These are phyloP conservation scores for Cladophialophora immunda DNA, from an alignment of 2,329 filamentous ascomycete genomes.

Conservation along the genomic window DNA sequence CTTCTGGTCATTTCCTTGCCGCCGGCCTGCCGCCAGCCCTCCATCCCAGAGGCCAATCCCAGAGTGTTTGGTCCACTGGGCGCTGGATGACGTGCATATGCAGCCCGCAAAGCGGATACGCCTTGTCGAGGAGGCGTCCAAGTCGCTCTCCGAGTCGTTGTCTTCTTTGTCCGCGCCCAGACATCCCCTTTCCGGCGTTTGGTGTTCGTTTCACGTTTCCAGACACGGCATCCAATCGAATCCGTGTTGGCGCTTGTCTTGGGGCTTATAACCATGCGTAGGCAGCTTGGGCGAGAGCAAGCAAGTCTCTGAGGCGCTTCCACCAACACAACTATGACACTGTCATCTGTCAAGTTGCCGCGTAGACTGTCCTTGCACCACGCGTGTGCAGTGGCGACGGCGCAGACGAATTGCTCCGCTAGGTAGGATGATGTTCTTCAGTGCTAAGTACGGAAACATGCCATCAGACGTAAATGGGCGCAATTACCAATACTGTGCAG, in stretches of 20 bases:
- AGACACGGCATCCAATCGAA: constrained; percentile 6
- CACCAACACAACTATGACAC: neutral
- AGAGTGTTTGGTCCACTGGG: neutral
- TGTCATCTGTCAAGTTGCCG: neutral
- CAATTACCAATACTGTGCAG: neutral
- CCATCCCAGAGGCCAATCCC: constrained; percentile 18
- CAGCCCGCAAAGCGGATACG: neutral
- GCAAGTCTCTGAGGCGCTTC: neutral
- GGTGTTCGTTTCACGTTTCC: constrained; percentile 1
- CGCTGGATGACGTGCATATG: constrained; percentile 31
- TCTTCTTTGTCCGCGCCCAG: neutral
- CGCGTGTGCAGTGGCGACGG: neutral
- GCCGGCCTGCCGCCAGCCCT: constrained; percentile 28
- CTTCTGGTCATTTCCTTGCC: constrained; percentile 32
- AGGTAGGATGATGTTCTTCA: neutral
- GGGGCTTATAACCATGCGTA: neutral
- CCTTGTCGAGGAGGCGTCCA: constrained; percentile 19
- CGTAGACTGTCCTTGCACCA: neutral
- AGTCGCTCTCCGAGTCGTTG: constrained; percentile 1
- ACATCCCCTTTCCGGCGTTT: neutral
- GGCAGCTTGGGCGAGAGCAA: neutral
- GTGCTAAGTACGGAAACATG: constrained; percentile 4
- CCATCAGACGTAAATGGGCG: neutral
- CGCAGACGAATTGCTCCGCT: neutral
- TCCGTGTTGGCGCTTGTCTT: neutral